Base-by-base conservation (phyloP, 352 stramenopile genomes). In the Saprolegnia diclina region DNA sequence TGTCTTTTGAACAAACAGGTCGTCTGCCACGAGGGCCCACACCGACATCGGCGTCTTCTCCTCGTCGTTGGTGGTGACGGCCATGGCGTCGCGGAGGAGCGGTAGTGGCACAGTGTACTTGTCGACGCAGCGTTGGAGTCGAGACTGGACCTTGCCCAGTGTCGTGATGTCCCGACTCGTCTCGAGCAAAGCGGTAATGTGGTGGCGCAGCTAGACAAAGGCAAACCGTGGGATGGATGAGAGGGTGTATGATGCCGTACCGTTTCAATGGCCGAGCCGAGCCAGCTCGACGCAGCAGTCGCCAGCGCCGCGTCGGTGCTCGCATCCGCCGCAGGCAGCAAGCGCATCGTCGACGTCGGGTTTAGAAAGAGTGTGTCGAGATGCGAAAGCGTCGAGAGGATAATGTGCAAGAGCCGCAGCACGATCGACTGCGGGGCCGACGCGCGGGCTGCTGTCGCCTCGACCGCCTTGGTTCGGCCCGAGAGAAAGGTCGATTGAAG, bases 1-100 rank as follows among this genome's bases (percentile, higher is more conserved):
- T 4, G 63, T 69, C 21, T 45, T 42, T 13, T 4, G n/a, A 1
- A 52, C 63, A 29, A 69, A 61, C 9, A 69, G 45, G 22, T 69
- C 63, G 7, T 57, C 26, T 6, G 22, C 16, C 5, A 52, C 9
- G 16, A 45, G 13, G 18, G 22, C 16, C 63, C 63, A 69, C 10
- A 69, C 18, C 32, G 56, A 52, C 5, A 69, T 5, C 32, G 56
- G 32, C 5, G 5, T 0, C 14, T 26, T 7, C 5, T 18, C 50
- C 4, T 16, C 19, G 0, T 37, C 50, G 26, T 62, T 21, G 3
- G 13, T 59, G 1, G 24, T 14, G 24, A 19, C 52, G 24, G 52
- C 24, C 19, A 59, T 16, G 52, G 38, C 57, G 40, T 18, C 40
- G 38, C n/a, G n/a, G 9, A 52, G n/a, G 1, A 52, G 26, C n/a